These are phyloP conservation scores for Oldenlandia corymbosa DNA, from an alignment of 257 asterid genomes.

Conservation along the genomic window DNA sequence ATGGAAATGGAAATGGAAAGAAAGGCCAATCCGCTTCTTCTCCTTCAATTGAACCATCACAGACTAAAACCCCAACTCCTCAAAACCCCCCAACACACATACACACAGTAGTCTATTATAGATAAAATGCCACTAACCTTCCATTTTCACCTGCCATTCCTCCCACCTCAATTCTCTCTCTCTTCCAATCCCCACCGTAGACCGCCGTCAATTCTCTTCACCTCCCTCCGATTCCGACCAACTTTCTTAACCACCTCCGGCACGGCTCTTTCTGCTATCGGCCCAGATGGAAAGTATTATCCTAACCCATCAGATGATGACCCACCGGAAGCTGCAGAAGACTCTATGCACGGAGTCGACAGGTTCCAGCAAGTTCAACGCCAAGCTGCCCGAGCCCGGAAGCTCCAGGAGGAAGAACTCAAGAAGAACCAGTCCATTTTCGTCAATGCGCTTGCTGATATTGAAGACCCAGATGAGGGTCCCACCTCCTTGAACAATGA, in stretches of 20 bases:
- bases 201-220: conserved; percentile 19
- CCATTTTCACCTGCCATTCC: conserved; percentile 36
- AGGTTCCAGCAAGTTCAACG: conserved; percentile 85
- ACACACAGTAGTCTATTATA: background rate
- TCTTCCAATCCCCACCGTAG: conserved; percentile 28
- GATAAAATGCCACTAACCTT: conserved; percentile 33
- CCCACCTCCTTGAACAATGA: conserved; percentile 16
- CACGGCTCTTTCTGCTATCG: conserved; percentile 51
- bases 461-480: conserved; percentile 45
- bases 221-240: conserved; percentile 26
- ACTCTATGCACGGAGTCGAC: conserved; percentile 92
- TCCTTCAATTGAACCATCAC: too few relatives aligned
- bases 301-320: conserved; percentile 83
- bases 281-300: conserved; percentile 72
- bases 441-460: conserved; percentile 68
- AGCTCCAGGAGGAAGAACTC: conserved; percentile 58
- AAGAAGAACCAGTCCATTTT: conserved; percentile 58
- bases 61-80: background rate
- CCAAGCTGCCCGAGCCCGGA: conserved; percentile 70
- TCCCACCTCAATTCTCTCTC: conserved; percentile 33
- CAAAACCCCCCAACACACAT: background rate
- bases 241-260: conserved; percentile 31
- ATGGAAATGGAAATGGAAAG: too few relatives aligned
- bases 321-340: conserved; percentile 95
- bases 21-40: too few relatives aligned